Evolutionary conservation across 2,329 filamentous ascomycete species (phyloP).

Genomic region (Aspergillus unguis): DNA sequence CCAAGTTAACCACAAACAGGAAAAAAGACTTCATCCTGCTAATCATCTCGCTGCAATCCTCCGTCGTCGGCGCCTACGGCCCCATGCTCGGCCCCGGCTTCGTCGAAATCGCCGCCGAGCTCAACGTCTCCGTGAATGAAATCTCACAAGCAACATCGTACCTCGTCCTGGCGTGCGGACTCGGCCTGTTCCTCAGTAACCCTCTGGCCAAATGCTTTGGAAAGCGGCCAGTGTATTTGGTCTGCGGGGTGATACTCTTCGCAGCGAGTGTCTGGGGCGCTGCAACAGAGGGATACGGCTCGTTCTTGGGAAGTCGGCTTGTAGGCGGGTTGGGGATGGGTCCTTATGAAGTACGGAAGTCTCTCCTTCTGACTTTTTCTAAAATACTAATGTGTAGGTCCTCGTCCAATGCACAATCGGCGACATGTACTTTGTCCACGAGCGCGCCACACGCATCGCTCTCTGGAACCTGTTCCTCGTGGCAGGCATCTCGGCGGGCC

Average conservation of each 20-base stretch:
- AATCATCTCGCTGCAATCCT: neutral
- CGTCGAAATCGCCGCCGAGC: neutral
- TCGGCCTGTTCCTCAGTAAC: neutral
- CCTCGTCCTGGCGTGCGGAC: neutral
- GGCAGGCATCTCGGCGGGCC: neutral
- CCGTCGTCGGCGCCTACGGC: neutral
- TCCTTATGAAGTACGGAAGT: neutral
- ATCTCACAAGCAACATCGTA: neutral
- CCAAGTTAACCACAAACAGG: neutral
- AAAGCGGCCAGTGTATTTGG: neutral
- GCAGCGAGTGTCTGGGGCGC: neutral
- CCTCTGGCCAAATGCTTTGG: neutral
- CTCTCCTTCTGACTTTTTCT: neutral
- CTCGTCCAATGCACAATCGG: neutral
- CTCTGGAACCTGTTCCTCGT: neutral
- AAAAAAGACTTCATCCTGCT: neutral
- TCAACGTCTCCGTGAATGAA: neutral
- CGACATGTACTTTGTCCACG: neutral
- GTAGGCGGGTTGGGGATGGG: neutral
- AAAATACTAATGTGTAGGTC: neutral
- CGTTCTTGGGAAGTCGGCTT: neutral
- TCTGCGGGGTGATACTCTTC: neutral
- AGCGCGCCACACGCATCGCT: neutral
- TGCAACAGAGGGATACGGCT: neutral
- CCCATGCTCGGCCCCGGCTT: neutral